Evolutionary conservation across 169 alveolate species (phyloP).

Genomic region (Plasmodium gaboni): DNA sequence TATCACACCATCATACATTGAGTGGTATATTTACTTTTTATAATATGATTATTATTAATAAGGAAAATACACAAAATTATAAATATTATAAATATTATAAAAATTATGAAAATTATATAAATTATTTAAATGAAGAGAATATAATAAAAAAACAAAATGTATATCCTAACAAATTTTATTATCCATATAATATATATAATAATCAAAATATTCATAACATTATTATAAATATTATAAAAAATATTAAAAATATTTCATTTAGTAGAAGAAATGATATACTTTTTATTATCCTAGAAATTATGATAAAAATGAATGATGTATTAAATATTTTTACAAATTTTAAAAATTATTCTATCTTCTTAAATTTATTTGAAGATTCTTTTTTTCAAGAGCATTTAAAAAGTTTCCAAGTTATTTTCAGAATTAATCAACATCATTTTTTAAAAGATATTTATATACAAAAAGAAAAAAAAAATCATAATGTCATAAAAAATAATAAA

Average conservation of each 20-base stretch:
- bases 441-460: background rate
- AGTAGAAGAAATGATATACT: slow-evolving; percentile 36
- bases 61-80: too few species aligned
- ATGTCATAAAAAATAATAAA: too few species aligned
- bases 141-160: too few species aligned
- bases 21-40: too few species aligned
- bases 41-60: too few species aligned
- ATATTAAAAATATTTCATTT: slow-evolving; percentile 41
- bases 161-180: too few species aligned
- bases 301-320: slow-evolving; percentile 6
- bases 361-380: slow-evolving; percentile 35
- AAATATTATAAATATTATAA: too few species aligned
- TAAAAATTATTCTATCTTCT: slow-evolving; percentile 10
- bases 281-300: slow-evolving; percentile 11
- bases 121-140: background rate
- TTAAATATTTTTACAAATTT: slow-evolving; percentile 8
- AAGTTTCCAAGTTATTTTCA: slow-evolving; percentile 3
- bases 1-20: too few species aligned
- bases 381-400: slow-evolving; percentile 12
- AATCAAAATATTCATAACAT: slow-evolving; percentile 17
- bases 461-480: slow-evolving; percentile 1
- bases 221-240: slow-evolving; percentile 24
- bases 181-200: too few species aligned
- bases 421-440: background rate
- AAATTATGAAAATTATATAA: background rate